These are phyloP conservation scores for Tolypocladium nubicola DNA, from an alignment of 2,329 filamentous ascomycete genomes.

Conservation along the genomic window DNA sequence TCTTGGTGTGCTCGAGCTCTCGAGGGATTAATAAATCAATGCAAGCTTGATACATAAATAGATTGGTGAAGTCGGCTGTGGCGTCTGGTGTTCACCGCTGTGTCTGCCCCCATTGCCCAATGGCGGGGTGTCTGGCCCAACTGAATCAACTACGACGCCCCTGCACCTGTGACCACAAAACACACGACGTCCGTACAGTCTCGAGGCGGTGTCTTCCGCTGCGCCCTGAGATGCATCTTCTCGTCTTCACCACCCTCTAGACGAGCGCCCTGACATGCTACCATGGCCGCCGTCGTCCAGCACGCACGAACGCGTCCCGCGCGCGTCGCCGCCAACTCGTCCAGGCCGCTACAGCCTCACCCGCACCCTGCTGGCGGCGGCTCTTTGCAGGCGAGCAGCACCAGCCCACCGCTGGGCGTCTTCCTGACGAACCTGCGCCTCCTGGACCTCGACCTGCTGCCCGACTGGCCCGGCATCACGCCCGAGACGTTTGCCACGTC, in stretches of 20 bases:
- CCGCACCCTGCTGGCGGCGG: neutral
- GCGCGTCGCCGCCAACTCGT: slow-evolving; percentile 3
- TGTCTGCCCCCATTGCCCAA: no score
- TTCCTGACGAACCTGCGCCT: slow-evolving; percentile 80
- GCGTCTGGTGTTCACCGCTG: no score
- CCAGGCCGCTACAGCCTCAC: neutral
- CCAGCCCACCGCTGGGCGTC: slow-evolving; percentile 13
- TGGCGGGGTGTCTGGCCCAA: neutral
- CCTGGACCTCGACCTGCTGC: slow-evolving; percentile 63
- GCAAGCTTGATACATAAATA: no score
- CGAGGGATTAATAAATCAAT: no score
- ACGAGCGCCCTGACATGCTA: neutral
- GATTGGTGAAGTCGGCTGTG: no score
- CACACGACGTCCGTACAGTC: neutral
- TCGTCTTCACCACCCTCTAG: neutral
- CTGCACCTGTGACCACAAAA: neutral
- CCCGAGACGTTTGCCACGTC: slow-evolving; percentile 54
- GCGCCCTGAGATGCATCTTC: neutral
- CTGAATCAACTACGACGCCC: neutral
- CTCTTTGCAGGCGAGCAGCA: neutral
- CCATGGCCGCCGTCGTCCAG: slow-evolving; percentile 6
- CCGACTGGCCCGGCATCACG: slow-evolving; percentile 74
- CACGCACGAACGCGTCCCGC: slow-evolving; percentile 1
- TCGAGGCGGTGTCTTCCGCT: neutral
- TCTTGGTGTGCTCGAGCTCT: no score